Evolutionary conservation across 257 asterid genomes (phyloP).

Genomic region (Primulina tabacum): DNA sequence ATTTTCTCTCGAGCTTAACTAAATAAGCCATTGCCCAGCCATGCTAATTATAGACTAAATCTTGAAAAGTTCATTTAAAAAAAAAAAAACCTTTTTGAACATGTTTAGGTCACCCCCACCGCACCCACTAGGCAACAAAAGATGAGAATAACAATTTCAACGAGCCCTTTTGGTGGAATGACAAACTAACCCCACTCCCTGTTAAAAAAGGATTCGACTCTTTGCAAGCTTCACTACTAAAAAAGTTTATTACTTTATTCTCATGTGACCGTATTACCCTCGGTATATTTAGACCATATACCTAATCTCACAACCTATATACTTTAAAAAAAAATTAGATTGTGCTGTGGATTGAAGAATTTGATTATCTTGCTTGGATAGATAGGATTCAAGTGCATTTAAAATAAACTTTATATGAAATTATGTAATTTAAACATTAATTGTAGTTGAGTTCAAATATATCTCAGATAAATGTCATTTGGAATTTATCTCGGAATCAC

Average conservation of each 20-base stretch:
- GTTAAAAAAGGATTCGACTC: conserved; percentile 30
- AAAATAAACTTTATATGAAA: no score
- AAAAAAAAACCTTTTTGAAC: background rate
- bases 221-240: conserved; percentile 46
- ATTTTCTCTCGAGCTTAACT: background rate
- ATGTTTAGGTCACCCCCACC: conserved; percentile 16
- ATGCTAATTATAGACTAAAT: no score
- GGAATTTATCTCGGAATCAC: no score
- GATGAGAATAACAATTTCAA: conserved; percentile 26
- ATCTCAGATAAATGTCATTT: no score
- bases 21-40: no score
- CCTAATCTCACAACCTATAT: conserved; percentile 32
- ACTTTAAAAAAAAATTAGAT: no score
- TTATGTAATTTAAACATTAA: no score
- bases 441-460: no score
- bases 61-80: no score
- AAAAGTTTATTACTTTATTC: conserved; percentile 39
- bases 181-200: conserved; percentile 44
- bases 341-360: no score
- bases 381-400: no score
- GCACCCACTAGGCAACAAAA: conserved; percentile 38
- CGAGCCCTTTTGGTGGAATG: conserved; percentile 42
- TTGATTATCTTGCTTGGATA: no score
- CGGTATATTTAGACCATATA: conserved; percentile 36
- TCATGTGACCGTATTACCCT: conserved; percentile 34